Conservation (phyloP, 495 filamentous ascomycete genomes). For the Neurospora sp. region DNA sequence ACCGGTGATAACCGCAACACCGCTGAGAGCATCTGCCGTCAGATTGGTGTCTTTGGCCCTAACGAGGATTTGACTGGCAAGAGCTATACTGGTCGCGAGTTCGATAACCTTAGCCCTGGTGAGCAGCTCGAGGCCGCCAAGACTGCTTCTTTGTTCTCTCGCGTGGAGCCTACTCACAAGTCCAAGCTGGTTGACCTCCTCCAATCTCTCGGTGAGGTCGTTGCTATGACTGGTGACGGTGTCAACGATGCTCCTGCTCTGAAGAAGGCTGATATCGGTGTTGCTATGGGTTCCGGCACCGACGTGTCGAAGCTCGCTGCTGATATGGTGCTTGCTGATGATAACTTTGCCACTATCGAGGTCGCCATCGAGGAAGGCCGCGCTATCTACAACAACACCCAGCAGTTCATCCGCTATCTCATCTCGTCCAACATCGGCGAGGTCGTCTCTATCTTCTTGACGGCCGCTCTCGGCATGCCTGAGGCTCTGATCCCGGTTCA, state of each 20-base stretch:
- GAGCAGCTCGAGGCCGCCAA: conserved; percentile 78
- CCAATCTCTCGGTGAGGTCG: conserved; percentile 85
- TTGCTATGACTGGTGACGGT: conserved; percentile 99
- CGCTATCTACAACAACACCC: conserved; percentile 99
- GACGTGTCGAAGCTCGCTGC: conserved; percentile 95
- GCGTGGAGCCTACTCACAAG: conserved; percentile 93
- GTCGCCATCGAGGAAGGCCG: conserved; percentile 93
- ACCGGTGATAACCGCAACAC: conserved; percentile 98
- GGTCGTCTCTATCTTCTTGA: conserved; percentile 98
- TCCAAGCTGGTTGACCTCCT: conserved; percentile 92
- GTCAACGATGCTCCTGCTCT: conserved; percentile 98
- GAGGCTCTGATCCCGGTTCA: conserved; percentile 97
- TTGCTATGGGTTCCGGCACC: conserved; percentile 97
- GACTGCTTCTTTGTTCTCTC: conserved; percentile 86
- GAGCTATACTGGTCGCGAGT: conserved; percentile 91
- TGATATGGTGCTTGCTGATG: conserved; percentile 97
- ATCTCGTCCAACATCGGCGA: conserved; percentile 99
- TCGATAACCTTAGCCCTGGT: conserved; percentile 69
- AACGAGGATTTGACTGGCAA: conserved; percentile 80
- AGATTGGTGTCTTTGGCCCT: conserved; percentile 85
- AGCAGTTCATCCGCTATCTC: conserved; percentile 98
- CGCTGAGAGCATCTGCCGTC: conserved; percentile 92
- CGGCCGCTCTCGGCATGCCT: conserved; percentile 92
- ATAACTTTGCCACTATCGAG: conserved; percentile 98
- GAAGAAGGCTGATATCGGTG: conserved; percentile 98